phyloP scores from a whole-genome alignment of 2,329 filamentous ascomycete genomes.

The Fusarium dlaminii region DNA sequence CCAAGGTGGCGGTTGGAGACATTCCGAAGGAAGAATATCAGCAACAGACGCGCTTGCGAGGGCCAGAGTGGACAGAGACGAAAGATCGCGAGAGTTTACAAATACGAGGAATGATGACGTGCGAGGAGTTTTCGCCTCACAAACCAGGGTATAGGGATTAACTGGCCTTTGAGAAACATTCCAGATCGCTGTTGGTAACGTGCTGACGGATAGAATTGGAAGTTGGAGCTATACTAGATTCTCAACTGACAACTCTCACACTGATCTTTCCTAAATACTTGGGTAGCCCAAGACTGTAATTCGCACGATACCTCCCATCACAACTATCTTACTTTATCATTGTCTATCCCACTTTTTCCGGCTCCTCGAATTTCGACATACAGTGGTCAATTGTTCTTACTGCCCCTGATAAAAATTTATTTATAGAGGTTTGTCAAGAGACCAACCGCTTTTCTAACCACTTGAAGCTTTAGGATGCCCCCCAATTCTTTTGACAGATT shows the following conservation, averaged over 20 bases:
- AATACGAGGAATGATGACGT: neutral
- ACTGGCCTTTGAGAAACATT: neutral
- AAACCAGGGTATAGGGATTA: fast-evolving
- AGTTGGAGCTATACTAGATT: neutral
- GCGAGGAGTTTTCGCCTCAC: neutral
- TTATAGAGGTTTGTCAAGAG: neutral
- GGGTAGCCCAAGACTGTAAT: fast-evolving
- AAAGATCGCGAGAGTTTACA: neutral
- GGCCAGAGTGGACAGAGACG: neutral
- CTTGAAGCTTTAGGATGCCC: neutral
- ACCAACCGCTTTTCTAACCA: neutral
- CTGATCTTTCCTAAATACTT: neutral
- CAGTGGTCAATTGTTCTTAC: too few species aligned
- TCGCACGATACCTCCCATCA: fast-evolving
- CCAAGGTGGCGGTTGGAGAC: too few species aligned
- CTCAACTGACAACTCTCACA: neutral
- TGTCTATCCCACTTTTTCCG: neutral
- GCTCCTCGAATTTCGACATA: fast-evolving
- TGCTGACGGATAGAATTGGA: neutral
- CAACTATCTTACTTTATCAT: fast-evolving
- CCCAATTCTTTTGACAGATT: neutral
- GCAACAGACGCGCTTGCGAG: neutral
- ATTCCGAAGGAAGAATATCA: neutral
- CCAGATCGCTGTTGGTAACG: too few species aligned
- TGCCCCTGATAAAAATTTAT: neutral